Conservation (phyloP, 129 eudicot genomes). For the Rutidosis leptorrhynchoides region DNA sequence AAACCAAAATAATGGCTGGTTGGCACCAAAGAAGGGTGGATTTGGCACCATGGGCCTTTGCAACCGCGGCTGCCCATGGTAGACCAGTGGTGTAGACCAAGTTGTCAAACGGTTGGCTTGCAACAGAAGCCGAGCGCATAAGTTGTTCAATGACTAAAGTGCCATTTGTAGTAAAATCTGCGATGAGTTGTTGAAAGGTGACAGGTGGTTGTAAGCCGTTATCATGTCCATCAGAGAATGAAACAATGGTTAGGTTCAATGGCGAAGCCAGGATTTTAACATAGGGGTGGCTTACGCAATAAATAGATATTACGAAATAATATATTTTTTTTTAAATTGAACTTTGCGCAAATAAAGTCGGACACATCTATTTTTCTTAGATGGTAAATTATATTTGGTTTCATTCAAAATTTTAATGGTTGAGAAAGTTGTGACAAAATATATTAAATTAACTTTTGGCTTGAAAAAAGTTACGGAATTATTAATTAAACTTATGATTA, state of each 20-base stretch:
- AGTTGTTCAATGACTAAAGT: background rate
- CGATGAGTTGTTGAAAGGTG: constrained; percentile 3
- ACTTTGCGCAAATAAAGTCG: no score
- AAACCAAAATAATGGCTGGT: constrained; percentile 20
- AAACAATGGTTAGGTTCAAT: constrained; percentile 8
- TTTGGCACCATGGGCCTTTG: background rate
- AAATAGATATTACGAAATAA: no score
- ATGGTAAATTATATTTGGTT: no score
- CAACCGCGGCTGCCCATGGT: constrained; percentile 19
- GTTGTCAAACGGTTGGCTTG: constrained; percentile 3
- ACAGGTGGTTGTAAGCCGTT: background rate
- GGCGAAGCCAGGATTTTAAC: no score
- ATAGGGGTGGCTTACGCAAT: no score
- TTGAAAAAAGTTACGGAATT: no score
- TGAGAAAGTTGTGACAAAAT: no score
- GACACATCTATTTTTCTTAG: no score
- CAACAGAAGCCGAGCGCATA: background rate
- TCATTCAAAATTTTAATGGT: no score
- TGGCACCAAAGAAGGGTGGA: constrained; percentile 21
- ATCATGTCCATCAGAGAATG: constrained; percentile 12
- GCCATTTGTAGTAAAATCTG: constrained; percentile 6
- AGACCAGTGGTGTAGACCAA: constrained; percentile 9
- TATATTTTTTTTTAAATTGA: no score
- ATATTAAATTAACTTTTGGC: no score
- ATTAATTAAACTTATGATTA: no score